Evolutionary conservation across 331 rosid genomes (phyloP).

Genomic region (Prunus yedoensis): DNA sequence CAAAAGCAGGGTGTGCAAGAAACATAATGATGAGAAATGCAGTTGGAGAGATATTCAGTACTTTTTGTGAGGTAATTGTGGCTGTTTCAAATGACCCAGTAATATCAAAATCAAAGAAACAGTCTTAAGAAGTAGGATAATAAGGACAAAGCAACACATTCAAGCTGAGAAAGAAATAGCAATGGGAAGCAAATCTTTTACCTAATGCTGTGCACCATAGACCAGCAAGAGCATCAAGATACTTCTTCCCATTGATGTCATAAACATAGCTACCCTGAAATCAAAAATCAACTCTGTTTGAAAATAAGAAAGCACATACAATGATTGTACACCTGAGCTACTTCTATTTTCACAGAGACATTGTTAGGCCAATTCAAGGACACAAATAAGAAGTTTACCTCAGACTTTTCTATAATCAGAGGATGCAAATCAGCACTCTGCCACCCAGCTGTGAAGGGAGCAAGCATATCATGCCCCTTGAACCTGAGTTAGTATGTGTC

Average conservation of each 20-base stretch:
- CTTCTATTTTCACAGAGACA: not conserved
- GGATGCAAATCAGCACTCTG: slow-evolving; percentile 63
- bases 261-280: slow-evolving; percentile 90
- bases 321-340: not conserved
- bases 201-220: slow-evolving; percentile 91
- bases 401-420: slow-evolving; percentile 77
- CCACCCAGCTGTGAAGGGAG: slow-evolving; percentile 95
- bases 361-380: slow-evolving; percentile 1
- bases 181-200: slow-evolving; percentile 9
- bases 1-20: not conserved
- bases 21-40: not conserved
- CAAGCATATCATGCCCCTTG: slow-evolving; percentile 92
- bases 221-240: slow-evolving; percentile 94
- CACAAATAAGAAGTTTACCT: slow-evolving; percentile 44
- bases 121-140: not conserved
- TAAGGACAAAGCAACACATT: not conserved
- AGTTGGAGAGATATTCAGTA: not conserved
- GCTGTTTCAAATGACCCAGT: not conserved
- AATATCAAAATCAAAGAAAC: not conserved
- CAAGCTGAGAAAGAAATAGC: not conserved
- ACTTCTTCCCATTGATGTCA: slow-evolving; percentile 77
- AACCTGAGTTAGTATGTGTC: slow-evolving; percentile 48
- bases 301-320: not conserved
- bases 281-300: slow-evolving; percentile 10
- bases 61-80: not conserved